A percentile compares a stretch with the other conserved stretches of the same genome.
phyloP scores from a whole-genome alignment of 2,329 filamentous ascomycete species.

The Penicillium paneum region DNA sequence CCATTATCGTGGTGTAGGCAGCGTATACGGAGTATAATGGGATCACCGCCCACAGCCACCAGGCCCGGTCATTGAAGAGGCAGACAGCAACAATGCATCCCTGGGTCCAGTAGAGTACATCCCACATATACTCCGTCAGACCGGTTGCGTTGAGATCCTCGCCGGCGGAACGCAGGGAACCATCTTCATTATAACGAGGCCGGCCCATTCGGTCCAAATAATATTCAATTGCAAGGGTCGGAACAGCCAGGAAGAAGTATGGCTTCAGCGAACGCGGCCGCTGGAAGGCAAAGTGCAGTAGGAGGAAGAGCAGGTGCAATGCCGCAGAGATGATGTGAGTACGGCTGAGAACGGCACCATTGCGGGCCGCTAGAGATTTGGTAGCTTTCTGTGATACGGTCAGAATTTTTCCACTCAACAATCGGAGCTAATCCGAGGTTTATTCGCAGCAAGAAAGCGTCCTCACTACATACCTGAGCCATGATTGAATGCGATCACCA shows the following conservation, averaged over 20 bases:
- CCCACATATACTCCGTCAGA: constrained; percentile 97
- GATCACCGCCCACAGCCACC: constrained; percentile 59
- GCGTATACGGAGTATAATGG: constrained; percentile 49
- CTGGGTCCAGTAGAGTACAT: constrained; percentile 94
- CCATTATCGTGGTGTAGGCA: constrained; percentile 46
- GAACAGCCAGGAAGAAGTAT: constrained; percentile 70
- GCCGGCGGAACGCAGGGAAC: constrained; percentile 69
- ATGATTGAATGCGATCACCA: constrained; percentile 15
- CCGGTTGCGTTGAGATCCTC: constrained; percentile 86
- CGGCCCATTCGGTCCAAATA: constrained; percentile 81
- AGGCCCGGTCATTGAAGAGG: constrained; percentile 76
- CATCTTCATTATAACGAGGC: constrained; percentile 66
- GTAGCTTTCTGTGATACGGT: constrained; percentile 45
- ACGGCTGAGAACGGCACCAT: constrained; percentile 71
- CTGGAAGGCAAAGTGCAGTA: constrained; percentile 64
- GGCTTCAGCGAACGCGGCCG: constrained; percentile 60
- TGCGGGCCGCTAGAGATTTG: constrained; percentile 69
- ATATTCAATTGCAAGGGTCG: constrained; percentile 75
- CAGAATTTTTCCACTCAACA: neutral
- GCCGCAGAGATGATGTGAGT: constrained; percentile 73
- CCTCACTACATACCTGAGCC: constrained; percentile 26
- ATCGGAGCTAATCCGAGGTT: neutral
- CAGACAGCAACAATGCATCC: constrained; percentile 68
- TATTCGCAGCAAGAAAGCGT: neutral
- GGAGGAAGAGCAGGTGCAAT: constrained; percentile 71